A percentile compares a stretch with the other conserved stretches of the same genome.
These are phyloP conservation scores for Nicotiana rustica DNA, from an alignment of 305 asterid species.

Conservation along the genomic window DNA sequence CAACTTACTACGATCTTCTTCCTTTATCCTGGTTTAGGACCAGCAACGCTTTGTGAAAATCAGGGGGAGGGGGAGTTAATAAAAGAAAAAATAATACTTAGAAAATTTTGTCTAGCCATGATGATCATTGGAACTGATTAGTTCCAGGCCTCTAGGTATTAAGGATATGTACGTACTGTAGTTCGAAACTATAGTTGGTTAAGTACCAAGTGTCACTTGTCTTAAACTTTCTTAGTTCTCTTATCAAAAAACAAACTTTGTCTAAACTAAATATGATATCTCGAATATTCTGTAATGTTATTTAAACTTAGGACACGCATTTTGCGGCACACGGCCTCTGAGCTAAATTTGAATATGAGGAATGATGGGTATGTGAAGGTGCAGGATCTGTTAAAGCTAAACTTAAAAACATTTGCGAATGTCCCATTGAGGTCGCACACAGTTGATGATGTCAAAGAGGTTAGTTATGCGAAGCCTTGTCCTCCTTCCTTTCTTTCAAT, in stretches of 20 bases:
- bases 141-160: background rate
- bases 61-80: background rate
- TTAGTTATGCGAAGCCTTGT: constrained; percentile 40
- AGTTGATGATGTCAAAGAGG: constrained; percentile 83
- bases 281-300: background rate
- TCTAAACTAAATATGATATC: background rate
- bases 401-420: constrained; percentile 77
- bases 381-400: constrained; percentile 75
- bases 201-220: background rate
- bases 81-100: background rate
- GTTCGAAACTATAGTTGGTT: background rate
- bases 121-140: background rate
- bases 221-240: background rate
- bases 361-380: constrained; percentile 91
- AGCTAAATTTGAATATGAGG: constrained; percentile 83
- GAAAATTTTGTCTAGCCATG: background rate
- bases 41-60: background rate
- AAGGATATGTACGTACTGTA: background rate
- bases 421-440: constrained; percentile 72
- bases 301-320: constrained; percentile 69
- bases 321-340: constrained; percentile 91
- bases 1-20: background rate
- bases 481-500: constrained; percentile 4
- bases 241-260: background rate
- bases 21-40: constrained; percentile 8